Evolutionary conservation across 768 basidiomycete genomes (phyloP).

Genomic region (Thelephora aurantiotincta): DNA sequence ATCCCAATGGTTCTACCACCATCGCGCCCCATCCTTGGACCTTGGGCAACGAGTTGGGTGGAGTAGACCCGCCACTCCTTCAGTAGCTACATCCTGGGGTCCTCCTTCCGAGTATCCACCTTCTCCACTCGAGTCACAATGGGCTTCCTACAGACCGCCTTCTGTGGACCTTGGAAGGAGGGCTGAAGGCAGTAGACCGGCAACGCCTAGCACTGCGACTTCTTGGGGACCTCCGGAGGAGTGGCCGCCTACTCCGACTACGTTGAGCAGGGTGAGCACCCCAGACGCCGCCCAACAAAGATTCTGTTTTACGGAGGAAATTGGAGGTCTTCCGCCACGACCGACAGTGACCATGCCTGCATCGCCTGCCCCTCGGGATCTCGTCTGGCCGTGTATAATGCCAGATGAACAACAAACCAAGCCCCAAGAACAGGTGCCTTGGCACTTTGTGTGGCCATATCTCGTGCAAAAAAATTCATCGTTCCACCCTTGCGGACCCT

Average conservation of each 20-base stretch:
- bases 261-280: conserved; percentile 22
- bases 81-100: conserved; percentile 34
- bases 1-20: conserved; percentile 6
- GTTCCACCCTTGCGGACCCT: conserved; percentile 8
- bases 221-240: conserved; percentile 33
- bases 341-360: not conserved
- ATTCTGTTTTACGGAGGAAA: not conserved
- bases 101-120: conserved; percentile 22
- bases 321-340: not conserved
- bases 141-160: conserved; percentile 10
- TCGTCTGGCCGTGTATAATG: conserved; percentile 8
- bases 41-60: conserved; percentile 22
- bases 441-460: conserved; percentile 12
- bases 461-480: conserved; percentile 7
- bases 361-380: conserved; percentile 4
- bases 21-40: conserved; percentile 22
- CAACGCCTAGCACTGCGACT: conserved; percentile 30
- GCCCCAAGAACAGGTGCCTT: conserved; percentile 11
- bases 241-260: conserved; percentile 24
- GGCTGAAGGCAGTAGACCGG: conserved; percentile 22
- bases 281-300: conserved; percentile 20
- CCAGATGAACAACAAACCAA: not conserved
- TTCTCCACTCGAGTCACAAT: conserved; percentile 11
- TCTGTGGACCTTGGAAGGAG: conserved; percentile 29
- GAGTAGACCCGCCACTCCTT: conserved; percentile 28